These are phyloP conservation scores for Colletotrichum sp. DNA, from an alignment of 2,329 filamentous ascomycete genomes.

Conservation along the genomic window DNA sequence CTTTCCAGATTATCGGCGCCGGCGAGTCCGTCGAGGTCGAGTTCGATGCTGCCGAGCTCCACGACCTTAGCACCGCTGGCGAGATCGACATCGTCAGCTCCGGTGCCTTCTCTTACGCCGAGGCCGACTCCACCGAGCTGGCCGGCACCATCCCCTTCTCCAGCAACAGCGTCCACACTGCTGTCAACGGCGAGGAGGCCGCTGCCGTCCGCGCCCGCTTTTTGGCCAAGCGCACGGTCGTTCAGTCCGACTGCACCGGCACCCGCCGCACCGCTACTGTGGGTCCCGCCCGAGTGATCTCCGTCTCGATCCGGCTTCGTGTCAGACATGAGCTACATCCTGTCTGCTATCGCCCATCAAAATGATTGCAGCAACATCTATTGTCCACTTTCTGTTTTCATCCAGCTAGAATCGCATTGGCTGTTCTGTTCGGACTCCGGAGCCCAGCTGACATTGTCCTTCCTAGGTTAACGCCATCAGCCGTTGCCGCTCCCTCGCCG, in stretches of 20 bases:
- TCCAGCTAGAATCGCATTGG: not conserved
- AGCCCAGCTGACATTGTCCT: not conserved
- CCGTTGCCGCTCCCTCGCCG: constrained; percentile 60
- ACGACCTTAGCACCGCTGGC: constrained; percentile 57
- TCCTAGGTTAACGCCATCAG: constrained; percentile 48
- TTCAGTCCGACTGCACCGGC: constrained; percentile 61
- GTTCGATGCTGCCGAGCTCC: constrained; percentile 61
- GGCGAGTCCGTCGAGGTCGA: constrained; percentile 56
- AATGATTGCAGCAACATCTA: not conserved
- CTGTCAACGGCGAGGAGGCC: constrained; percentile 61
- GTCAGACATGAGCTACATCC: not conserved
- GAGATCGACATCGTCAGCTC: constrained; percentile 59
- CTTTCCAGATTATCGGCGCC: constrained; percentile 54
- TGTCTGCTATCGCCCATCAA: not conserved
- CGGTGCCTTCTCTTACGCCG: constrained; percentile 62
- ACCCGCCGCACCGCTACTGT: constrained; percentile 45
- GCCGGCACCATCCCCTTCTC: constrained; percentile 60
- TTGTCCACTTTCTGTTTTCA: not conserved
- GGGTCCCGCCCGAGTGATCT: not conserved
- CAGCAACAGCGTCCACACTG: constrained; percentile 63
- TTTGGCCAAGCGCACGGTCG: constrained; percentile 50
- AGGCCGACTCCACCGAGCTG: constrained; percentile 57
- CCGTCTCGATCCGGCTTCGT: not conserved
- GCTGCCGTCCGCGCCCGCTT: constrained; percentile 53
- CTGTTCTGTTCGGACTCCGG: not conserved